Evolutionary conservation across 176 grass and related monocot genomes (phyloP).

Genomic region (Rhynchospora pubera): DNA sequence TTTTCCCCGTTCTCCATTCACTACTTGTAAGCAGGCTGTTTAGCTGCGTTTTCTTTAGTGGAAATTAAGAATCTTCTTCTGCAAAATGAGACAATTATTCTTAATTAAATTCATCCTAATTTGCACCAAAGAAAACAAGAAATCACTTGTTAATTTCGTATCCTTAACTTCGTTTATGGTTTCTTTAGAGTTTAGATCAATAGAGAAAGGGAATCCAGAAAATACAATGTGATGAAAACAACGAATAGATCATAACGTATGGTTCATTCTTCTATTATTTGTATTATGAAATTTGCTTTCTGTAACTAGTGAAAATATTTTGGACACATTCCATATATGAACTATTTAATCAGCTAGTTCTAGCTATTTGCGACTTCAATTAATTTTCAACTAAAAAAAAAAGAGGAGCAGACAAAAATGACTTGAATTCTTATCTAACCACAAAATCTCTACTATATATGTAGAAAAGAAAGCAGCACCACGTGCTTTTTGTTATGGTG

Average conservation of each 20-base stretch:
- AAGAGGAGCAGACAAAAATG: too few relatives aligned
- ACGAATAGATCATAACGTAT: not conserved
- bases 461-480: too few relatives aligned
- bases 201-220: not conserved
- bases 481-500: too few relatives aligned
- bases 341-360: not conserved
- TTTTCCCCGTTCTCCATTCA: not conserved
- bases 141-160: not conserved
- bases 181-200: not conserved
- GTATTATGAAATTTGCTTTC: not conserved
- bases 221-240: not conserved
- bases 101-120: not conserved
- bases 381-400: too few relatives aligned
- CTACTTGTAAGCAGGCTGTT: not conserved
- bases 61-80: too few relatives aligned
- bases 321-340: too few relatives aligned
- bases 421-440: not conserved
- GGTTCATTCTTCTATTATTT: too few relatives aligned
- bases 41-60: not conserved
- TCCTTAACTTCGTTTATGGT: not conserved
- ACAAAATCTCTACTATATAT: not conserved
- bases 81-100: not conserved
- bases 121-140: not conserved
- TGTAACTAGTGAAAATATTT: not conserved
- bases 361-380: not conserved